These are phyloP conservation scores for Talaromyces adpressus DNA, from an alignment of 495 filamentous ascomycete species.

Conservation along the genomic window DNA sequence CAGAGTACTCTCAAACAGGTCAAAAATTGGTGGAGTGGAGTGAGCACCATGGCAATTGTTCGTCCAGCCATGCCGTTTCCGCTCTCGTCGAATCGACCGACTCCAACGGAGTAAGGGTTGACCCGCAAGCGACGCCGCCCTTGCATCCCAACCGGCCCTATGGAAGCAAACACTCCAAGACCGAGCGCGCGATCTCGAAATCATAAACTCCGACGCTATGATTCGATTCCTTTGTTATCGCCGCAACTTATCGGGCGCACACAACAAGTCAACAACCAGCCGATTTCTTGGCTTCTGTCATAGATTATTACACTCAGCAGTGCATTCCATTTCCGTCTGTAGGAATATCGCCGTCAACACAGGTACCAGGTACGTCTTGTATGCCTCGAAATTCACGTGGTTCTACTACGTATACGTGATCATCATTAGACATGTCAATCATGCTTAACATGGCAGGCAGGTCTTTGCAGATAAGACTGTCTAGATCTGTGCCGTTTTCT, in stretches of 20 bases:
- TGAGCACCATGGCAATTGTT: no score
- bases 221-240: not conserved
- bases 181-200: not conserved
- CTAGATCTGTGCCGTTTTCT: not conserved
- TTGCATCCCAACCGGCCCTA: constrained; percentile 4
- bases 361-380: not conserved
- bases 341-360: not conserved
- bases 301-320: not conserved
- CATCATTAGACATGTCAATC: not conserved
- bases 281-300: not conserved
- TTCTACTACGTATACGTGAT: not conserved
- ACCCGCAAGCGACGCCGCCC: not conserved
- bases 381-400: not conserved
- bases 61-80: not conserved
- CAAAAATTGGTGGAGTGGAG: not conserved
- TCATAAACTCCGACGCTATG: not conserved
- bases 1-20: not conserved
- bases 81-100: not conserved
- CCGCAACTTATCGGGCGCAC: not conserved
- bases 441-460: not conserved
- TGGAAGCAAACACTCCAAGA: not conserved
- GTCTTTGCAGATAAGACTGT: not conserved
- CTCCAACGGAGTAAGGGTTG: not conserved
- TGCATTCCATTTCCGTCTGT: not conserved
- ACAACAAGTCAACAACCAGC: no score